Conservation (phyloP, 352 stramenopile genomes). For the Globisporangium megalacanthum region DNA sequence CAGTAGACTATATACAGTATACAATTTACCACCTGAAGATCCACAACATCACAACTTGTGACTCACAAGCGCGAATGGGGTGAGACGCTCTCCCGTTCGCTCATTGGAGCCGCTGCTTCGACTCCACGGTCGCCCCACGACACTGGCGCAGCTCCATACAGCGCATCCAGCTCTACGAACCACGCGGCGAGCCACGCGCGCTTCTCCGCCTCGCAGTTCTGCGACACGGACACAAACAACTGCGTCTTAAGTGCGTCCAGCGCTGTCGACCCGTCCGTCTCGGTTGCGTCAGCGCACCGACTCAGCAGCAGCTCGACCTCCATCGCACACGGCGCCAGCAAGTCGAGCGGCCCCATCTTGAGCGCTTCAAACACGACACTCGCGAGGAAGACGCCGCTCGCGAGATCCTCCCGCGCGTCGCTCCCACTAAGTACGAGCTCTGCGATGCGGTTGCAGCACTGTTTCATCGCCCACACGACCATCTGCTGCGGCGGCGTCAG, state of each 20-base stretch:
- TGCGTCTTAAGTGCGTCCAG: constrained; percentile 29
- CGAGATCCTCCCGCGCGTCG: background rate
- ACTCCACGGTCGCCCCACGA: too few relatives aligned
- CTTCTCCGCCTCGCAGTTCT: constrained; percentile 56
- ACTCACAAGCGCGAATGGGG: too few relatives aligned
- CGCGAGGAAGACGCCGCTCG: constrained; percentile 37
- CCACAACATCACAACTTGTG: too few relatives aligned
- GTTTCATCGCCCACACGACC: constrained; percentile 47
- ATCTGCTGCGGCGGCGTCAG: constrained; percentile 19
- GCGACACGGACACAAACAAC: constrained; percentile 39
- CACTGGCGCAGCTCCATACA: constrained; percentile 19
- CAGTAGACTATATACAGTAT: too few relatives aligned
- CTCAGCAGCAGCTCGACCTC: constrained; percentile 37
- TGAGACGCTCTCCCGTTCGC: too few relatives aligned
- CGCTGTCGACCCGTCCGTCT: constrained; percentile 8
- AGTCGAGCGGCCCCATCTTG: constrained; percentile 51
- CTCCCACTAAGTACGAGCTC: constrained; percentile 19
- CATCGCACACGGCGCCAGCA: constrained; percentile 28
- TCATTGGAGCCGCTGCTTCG: too few relatives aligned
- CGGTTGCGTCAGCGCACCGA: constrained; percentile 7
- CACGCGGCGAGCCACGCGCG: constrained; percentile 41
- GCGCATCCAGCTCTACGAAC: constrained; percentile 30
- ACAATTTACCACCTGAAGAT: too few relatives aligned
- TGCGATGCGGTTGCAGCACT: constrained; percentile 27
- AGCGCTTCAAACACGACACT: constrained; percentile 53